These are phyloP conservation scores for Firmiana major DNA, from an alignment of 345 rosid species.

Conservation along the genomic window DNA sequence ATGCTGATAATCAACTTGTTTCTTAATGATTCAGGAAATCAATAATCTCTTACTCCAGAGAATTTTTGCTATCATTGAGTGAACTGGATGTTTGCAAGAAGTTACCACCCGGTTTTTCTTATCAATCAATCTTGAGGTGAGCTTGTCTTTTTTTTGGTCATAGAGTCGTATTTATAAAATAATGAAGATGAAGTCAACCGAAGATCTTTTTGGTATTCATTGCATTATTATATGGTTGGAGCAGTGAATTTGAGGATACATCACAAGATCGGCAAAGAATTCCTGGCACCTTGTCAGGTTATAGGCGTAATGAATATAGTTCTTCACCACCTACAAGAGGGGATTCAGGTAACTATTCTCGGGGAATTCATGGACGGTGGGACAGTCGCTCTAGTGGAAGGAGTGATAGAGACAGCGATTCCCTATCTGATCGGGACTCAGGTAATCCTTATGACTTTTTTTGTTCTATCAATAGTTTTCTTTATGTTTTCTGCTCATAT, in stretches of 20 bases:
- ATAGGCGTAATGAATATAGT: conserved; percentile 69
- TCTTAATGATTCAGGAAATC: conserved; percentile 49
- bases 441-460: conserved; percentile 36
- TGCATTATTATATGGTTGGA: conserved; percentile 11
- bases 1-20: not conserved
- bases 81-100: conserved; percentile 72
- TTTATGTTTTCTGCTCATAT: conserved; percentile 4
- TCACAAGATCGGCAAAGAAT: conserved; percentile 53
- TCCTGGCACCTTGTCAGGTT: conserved; percentile 52
- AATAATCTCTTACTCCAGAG: conserved; percentile 56
- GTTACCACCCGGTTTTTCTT: conserved; percentile 51
- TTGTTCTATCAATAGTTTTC: not conserved
- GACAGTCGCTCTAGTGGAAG: conserved; percentile 76
- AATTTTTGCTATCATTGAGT: conserved; percentile 64
- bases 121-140: conserved; percentile 59
- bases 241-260: conserved; percentile 67
- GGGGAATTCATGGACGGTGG: conserved; percentile 76
- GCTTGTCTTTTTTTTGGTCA: conserved; percentile 1
- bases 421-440: conserved; percentile 71
- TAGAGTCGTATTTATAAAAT: not conserved
- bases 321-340: conserved; percentile 90
- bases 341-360: conserved; percentile 50
- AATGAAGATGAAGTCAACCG: not conserved
- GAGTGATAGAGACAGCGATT: conserved; percentile 71
- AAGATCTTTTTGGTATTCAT: conserved; percentile 3